A percentile compares a stretch with the other conserved stretches of the same genome.
These are phyloP conservation scores for Apiospora pterosperma DNA, from an alignment of 2,329 filamentous ascomycete genomes.

Conservation along the genomic window DNA sequence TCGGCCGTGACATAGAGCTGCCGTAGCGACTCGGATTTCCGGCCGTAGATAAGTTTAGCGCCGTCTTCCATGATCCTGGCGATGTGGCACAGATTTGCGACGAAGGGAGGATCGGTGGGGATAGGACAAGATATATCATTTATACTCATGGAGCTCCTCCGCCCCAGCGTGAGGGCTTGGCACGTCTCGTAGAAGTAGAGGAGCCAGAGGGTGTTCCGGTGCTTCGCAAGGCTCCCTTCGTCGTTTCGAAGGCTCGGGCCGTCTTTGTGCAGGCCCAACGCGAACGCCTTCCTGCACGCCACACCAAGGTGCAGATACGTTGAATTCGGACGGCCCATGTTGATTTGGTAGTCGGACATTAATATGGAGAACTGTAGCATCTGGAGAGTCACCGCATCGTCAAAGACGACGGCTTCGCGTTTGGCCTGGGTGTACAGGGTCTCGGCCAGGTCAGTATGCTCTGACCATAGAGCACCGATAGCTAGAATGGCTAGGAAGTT, in stretches of 20 bases:
- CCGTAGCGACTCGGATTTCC: constrained; percentile 21
- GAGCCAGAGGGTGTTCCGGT: constrained; percentile 23
- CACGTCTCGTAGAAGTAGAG: constrained; percentile 26
- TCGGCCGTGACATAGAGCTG: constrained; percentile 22
- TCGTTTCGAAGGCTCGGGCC: constrained; percentile 12
- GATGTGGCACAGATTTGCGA: constrained; percentile 17
- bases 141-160: constrained; percentile 16
- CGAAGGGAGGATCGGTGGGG: constrained; percentile 15
- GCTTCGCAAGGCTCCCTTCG: constrained; percentile 18
- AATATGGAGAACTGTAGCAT: constrained; percentile 27
- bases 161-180: constrained; percentile 18
- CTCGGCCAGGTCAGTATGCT: constrained; percentile 21
- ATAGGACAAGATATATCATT: constrained; percentile 20
- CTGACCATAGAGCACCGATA: constrained; percentile 21
- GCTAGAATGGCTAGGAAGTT: constrained; percentile 20
- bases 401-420: constrained; percentile 19
- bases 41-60: constrained; percentile 19
- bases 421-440: constrained; percentile 21
- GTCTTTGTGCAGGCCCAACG: constrained; percentile 25
- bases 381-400: constrained; percentile 27
- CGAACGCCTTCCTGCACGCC: constrained; percentile 24
- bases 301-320: constrained; percentile 24
- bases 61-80: constrained; percentile 17
- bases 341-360: constrained; percentile 22
- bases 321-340: constrained; percentile 26